These are phyloP conservation scores for Apophysomyces sp. DNA, from an alignment of 371 early-diverging fungal genomes.

Conservation along the genomic window DNA sequence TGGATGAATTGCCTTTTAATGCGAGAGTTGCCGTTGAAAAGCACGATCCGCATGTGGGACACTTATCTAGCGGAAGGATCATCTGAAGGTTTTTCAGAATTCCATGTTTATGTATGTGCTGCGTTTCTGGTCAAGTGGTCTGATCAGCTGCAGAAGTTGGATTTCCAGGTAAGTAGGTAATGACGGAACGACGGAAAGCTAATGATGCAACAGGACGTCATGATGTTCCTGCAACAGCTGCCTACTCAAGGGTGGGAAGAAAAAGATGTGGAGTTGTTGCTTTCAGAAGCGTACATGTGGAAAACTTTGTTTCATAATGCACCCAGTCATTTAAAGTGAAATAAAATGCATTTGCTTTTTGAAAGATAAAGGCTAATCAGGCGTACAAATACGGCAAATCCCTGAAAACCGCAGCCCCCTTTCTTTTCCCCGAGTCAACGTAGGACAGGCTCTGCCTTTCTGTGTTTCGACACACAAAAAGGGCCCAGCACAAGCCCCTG, in stretches of 20 bases:
- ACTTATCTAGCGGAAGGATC: conserved; percentile 91
- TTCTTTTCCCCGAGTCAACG: not conserved
- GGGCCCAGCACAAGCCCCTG: conserved; percentile 4
- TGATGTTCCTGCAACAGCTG: conserved; percentile 92
- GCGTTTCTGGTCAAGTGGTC: conserved; percentile 95
- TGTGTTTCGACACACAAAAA: not conserved
- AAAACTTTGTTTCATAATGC: conserved; percentile 91
- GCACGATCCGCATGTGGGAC: conserved; percentile 97
- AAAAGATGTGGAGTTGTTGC: conserved; percentile 89
- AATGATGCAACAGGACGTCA: conserved; percentile 61
- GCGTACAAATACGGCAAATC: not conserved
- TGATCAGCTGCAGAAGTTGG: conserved; percentile 78
- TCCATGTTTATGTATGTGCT: conserved; percentile 97
- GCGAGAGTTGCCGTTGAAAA: conserved; percentile 88
- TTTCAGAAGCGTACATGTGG: conserved; percentile 96
- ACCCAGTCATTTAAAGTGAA: conserved; percentile 66
- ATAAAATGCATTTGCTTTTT: not conserved
- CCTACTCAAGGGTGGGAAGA: conserved; percentile 89
- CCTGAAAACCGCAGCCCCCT: not conserved
- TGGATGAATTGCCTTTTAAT: conserved; percentile 99
- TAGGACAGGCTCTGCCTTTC: not conserved
- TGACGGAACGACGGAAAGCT: not conserved
- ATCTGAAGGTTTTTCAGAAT: conserved; percentile 89
- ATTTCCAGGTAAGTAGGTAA: conserved; percentile 70
- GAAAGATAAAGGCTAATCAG: not conserved